These are phyloP conservation scores for Ambrosia hybrid DNA, from an alignment of 140 eudicot species.

Conservation along the genomic window DNA sequence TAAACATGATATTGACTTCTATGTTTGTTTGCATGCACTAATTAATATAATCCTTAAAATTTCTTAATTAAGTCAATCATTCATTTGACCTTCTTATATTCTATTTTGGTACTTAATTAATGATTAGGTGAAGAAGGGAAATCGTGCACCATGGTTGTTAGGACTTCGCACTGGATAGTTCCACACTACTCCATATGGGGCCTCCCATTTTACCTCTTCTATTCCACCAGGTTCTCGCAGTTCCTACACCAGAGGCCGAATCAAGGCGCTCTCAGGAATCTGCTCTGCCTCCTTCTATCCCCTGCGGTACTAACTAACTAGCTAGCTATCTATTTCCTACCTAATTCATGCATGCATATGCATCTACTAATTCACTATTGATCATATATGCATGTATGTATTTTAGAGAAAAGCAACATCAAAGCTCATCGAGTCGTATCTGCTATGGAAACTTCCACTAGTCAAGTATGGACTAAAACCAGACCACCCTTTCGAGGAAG, in stretches of 20 bases:
- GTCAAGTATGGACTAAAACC: constrained; percentile 85
- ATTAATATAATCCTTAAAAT: background rate
- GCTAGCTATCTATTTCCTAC: no score
- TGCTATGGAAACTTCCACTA: constrained; percentile 79
- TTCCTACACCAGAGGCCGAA: constrained; percentile 85
- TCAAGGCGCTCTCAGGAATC: constrained; percentile 63
- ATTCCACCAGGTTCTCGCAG: constrained; percentile 86
- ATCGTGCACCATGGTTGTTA: constrained; percentile 80
- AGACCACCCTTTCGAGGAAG: constrained; percentile 93
- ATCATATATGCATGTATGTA: no score
- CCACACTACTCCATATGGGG: constrained; percentile 98
- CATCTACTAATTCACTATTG: background rate
- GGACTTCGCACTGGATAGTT: constrained; percentile 95
- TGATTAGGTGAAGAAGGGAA: constrained; percentile 57
- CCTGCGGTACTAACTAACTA: constrained; percentile 52
- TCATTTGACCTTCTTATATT: background rate
- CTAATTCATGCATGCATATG: no score
- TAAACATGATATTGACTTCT: background rate
- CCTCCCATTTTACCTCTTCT: constrained; percentile 90
- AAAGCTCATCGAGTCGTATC: constrained; percentile 74
- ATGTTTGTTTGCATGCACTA: no score
- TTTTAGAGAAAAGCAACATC: constrained; percentile 64
- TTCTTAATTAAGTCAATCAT: background rate
- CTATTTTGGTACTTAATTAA: background rate
- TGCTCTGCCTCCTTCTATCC: constrained; percentile 61